Evolutionary conservation across 345 rosid genomes (phyloP).

Genomic region (Melaleuca quinquenervia): DNA sequence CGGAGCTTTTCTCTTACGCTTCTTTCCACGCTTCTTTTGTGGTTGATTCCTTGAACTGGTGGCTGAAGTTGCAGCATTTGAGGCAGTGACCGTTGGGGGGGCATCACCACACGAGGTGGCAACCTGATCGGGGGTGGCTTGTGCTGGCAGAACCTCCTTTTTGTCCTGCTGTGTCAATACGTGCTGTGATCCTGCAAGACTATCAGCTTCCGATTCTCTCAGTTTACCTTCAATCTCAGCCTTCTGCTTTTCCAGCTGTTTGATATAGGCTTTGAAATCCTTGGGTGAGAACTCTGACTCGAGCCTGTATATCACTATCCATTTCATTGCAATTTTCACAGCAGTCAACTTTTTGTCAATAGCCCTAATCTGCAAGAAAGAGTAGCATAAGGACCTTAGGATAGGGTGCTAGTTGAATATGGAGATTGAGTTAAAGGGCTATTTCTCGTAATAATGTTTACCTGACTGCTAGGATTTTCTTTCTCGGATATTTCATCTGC

Average conservation of each 20-base stretch:
- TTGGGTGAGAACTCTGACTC: background rate
- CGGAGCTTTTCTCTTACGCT: background rate
- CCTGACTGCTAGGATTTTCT: background rate
- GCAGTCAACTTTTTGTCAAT: slow-evolving; percentile 4
- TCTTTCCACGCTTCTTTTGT: background rate
- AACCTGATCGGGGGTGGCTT: background rate
- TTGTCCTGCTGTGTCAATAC: background rate
- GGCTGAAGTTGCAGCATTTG: background rate
- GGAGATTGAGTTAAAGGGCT: background rate
- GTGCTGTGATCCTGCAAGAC: background rate
- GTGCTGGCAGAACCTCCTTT: background rate
- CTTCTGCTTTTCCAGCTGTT: slow-evolving; percentile 3
- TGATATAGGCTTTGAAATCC: background rate
- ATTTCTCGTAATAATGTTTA: background rate
- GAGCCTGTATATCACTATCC: slow-evolving; percentile 10
- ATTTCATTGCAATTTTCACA: slow-evolving; percentile 3
- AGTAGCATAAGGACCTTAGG: background rate
- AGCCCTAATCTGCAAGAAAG: slow-evolving; percentile 11
- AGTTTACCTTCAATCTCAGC: background rate
- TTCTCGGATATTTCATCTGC: background rate
- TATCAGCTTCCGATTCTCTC: background rate
- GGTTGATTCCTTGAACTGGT: background rate
- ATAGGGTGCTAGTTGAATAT: background rate
- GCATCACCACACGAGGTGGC: background rate
- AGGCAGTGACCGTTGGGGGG: background rate